Conservation (phyloP, 257 asterid genomes). For the Solanum rostratum region DNA sequence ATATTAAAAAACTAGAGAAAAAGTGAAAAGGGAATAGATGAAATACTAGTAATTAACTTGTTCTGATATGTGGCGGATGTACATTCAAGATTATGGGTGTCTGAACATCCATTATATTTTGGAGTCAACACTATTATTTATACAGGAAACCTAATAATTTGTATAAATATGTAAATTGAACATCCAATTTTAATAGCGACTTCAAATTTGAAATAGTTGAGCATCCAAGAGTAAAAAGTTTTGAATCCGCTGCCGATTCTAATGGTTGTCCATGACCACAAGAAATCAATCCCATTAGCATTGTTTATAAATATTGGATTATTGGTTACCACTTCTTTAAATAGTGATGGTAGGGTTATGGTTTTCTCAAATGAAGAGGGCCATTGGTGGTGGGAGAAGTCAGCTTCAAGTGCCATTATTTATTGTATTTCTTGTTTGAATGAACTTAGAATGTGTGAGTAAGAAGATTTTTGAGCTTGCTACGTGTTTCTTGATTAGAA, state of each 20-base stretch:
- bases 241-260: too few species aligned
- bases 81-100: too few species aligned
- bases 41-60: background rate
- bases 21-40: background rate
- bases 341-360: background rate
- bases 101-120: too few species aligned
- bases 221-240: too few species aligned
- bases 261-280: background rate
- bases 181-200: too few species aligned
- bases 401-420: too few species aligned
- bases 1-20: background rate
- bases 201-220: too few species aligned
- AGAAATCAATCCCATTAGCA: background rate
- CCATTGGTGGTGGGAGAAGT: background rate
- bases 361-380: background rate
- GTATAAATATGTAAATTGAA: too few species aligned
- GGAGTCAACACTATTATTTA: too few species aligned
- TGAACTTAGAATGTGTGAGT: background rate
- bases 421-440: too few species aligned
- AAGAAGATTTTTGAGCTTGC: background rate
- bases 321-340: background rate
- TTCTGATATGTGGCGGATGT: background rate
- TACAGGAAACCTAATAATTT: too few species aligned
- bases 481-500: too few species aligned
- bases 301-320: background rate